Evolutionary conservation across 805 yeast species (phyloP).

Genomic region (Candida saitoana): DNA sequence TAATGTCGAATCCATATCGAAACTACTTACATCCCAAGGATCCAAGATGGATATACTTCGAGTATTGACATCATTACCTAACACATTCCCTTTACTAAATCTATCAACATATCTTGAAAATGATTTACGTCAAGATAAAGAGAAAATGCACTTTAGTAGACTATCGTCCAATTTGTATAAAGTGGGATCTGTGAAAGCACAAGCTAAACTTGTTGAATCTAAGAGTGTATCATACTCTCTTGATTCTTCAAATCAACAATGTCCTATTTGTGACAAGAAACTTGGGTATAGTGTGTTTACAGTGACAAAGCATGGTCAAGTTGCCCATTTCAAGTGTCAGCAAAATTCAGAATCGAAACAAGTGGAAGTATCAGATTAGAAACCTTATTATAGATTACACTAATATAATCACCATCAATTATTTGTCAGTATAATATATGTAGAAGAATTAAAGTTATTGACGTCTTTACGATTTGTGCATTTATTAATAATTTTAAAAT

Average conservation of each 20-base stretch:
- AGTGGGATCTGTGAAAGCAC: conserved; percentile 47
- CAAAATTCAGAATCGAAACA: conserved; percentile 4
- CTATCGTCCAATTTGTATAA: conserved; percentile 49
- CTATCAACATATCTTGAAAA: conserved; percentile 44
- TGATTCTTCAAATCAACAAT: conserved; percentile 41
- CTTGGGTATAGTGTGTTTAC: conserved; percentile 54
- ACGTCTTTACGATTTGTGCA: too few relatives aligned
- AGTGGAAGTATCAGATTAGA: neutral
- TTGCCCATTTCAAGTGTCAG: conserved; percentile 58
- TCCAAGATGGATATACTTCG: conserved; percentile 42
- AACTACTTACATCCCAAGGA: conserved; percentile 42
- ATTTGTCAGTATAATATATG: too few relatives aligned
- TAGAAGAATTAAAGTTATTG: too few relatives aligned
- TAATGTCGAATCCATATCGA: conserved; percentile 34
- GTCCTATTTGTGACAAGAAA: conserved; percentile 55
- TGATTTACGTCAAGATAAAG: conserved; percentile 39
- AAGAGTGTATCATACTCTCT: conserved; percentile 34
- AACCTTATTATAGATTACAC: neutral
- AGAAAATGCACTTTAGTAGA: conserved; percentile 35
- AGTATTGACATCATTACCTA: conserved; percentile 52
- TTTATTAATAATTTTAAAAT: too few relatives aligned
- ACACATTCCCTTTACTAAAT: conserved; percentile 39
- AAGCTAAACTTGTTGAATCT: conserved; percentile 37
- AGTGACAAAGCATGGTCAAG: conserved; percentile 39
- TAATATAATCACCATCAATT: too few relatives aligned